phyloP scores from a whole-genome alignment of 805 yeast genomes.

The Pichia nakasei region DNA sequence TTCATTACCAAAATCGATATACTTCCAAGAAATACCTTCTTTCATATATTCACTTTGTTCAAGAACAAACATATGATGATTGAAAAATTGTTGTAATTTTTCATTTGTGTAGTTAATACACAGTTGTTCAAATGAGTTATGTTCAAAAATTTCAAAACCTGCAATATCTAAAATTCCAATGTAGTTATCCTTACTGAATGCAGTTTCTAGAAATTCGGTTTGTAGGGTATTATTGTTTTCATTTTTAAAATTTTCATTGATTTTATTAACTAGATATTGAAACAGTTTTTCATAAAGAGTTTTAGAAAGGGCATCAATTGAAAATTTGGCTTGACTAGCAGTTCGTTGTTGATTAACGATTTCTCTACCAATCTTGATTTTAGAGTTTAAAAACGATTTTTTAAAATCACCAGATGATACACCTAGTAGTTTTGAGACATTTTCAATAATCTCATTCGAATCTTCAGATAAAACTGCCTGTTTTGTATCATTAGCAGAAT shows the following conservation, averaged over 20 bases:
- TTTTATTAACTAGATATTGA: constrained; percentile 62
- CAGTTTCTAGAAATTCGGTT: not conserved
- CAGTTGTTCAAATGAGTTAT: constrained; percentile 50
- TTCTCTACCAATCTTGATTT: constrained; percentile 87
- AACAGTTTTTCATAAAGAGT: constrained; percentile 79
- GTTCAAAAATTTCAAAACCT: constrained; percentile 51
- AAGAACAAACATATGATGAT: constrained; percentile 51
- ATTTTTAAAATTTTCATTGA: constrained; percentile 53
- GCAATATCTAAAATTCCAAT: constrained; percentile 56
- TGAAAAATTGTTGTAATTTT: constrained; percentile 51
- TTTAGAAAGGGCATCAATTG: constrained; percentile 83
- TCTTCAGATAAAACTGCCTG: constrained; percentile 62
- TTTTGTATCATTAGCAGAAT: constrained; percentile 47
- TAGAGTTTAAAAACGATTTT: constrained; percentile 62
- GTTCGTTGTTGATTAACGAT: constrained; percentile 70
- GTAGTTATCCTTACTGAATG: constrained; percentile 24
- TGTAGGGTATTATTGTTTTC: not conserved
- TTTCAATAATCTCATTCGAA: constrained; percentile 36
- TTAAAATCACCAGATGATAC: constrained; percentile 41
- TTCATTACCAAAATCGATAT: constrained; percentile 90
- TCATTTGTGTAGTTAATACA: constrained; percentile 56
- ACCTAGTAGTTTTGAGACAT: constrained; percentile 57
- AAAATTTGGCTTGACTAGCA: constrained; percentile 68
- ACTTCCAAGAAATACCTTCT: constrained; percentile 57
- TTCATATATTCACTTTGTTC: constrained; percentile 53